These are phyloP conservation scores for Teunomyces funiuensis DNA, from an alignment of 805 yeast species.

Conservation along the genomic window DNA sequence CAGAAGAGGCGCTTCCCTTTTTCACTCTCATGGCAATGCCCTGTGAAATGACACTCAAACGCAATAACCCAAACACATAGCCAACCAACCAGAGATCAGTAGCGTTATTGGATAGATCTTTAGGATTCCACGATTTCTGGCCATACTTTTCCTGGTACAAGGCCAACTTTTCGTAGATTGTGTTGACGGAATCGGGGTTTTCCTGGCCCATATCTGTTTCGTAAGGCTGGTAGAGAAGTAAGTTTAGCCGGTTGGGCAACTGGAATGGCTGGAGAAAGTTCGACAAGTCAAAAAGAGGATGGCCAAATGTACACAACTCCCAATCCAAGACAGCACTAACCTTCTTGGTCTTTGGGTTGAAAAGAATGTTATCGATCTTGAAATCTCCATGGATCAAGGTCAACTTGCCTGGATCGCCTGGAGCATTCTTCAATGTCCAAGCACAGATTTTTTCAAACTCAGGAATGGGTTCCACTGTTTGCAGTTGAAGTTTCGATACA, in stretches of 20 bases:
- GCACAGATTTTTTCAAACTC: constrained; percentile 39
- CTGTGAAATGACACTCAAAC: constrained; percentile 58
- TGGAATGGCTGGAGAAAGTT: constrained; percentile 57
- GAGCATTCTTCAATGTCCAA: constrained; percentile 46
- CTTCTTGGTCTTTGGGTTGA: constrained; percentile 50
- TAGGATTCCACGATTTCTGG: constrained; percentile 27
- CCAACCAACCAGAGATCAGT: constrained; percentile 50
- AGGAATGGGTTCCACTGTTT: constrained; percentile 49
- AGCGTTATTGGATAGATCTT: constrained; percentile 43
- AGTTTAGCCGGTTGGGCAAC: constrained; percentile 40
- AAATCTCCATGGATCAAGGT: constrained; percentile 63
- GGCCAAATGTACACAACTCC: constrained; percentile 67
- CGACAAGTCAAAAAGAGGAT: constrained; percentile 61
- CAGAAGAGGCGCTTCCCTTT: constrained; percentile 54
- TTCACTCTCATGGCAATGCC: constrained; percentile 59
- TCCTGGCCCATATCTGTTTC: constrained; percentile 34
- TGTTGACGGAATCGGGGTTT: constrained; percentile 21
- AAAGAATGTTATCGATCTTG: constrained; percentile 63
- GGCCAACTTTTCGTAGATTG: constrained; percentile 24
- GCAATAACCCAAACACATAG: constrained; percentile 52
- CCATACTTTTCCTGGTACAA: constrained; percentile 25
- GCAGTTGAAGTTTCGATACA: constrained; percentile 40
- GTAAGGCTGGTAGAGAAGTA: constrained; percentile 24
- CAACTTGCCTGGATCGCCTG: constrained; percentile 45
- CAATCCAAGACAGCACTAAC: constrained; percentile 62